Percentiles rank a stretch among this genome's conserved stretches.
Evolutionary conservation across 345 rosid genomes (phyloP).

Genomic region (Heritiera fomes): DNA sequence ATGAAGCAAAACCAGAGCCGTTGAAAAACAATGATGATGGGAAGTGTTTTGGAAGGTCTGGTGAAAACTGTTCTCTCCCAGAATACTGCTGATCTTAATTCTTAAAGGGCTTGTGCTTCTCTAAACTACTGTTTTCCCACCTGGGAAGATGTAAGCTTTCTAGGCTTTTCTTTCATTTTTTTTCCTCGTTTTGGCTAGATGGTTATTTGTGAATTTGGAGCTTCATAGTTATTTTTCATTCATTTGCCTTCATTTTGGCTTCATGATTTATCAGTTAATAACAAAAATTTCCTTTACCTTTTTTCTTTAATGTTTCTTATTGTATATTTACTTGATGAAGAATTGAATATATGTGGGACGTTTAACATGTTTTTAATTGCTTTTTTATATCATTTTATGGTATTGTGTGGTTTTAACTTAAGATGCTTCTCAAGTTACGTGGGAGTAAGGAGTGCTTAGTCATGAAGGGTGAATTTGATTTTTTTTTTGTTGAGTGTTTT

Average conservation of each 20-base stretch:
- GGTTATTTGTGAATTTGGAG: background rate
- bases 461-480: background rate
- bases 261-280: background rate
- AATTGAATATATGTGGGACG: background rate
- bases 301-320: background rate
- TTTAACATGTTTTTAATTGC: background rate
- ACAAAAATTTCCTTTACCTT: background rate
- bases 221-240: background rate
- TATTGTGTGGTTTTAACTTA: background rate
- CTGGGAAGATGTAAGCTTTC: slow-evolving; percentile 66
- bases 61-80: slow-evolving; percentile 75
- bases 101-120: slow-evolving; percentile 71
- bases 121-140: slow-evolving; percentile 63
- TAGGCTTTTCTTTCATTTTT: background rate
- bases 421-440: background rate
- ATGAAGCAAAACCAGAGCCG: slow-evolving; percentile 25
- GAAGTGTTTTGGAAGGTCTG: slow-evolving; percentile 75
- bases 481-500: background rate
- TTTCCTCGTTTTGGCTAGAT: background rate
- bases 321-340: background rate
- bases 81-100: slow-evolving; percentile 79
- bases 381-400: background rate
- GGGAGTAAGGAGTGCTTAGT: background rate
- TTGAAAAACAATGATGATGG: slow-evolving; percentile 20
- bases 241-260: background rate